Evolutionary conservation across 305 asterid species (phyloP), one percentile per base, ranked within the genome.

Genomic region (Fraxinus sp.): DNA sequence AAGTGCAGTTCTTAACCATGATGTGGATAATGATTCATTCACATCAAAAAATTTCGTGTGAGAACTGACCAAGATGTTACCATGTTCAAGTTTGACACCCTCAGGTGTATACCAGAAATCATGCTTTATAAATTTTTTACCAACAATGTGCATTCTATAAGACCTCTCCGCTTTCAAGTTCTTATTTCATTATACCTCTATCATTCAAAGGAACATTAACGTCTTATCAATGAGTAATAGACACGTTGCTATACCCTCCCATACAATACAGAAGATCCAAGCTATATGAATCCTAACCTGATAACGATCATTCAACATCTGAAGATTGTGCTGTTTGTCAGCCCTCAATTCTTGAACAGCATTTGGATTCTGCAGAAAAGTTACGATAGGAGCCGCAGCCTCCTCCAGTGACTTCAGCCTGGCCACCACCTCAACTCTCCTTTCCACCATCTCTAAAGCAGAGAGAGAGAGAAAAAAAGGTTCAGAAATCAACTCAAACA

Each of bases 241-340:
- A 71, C 14, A 32, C 26, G 2, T 3, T 16, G 13, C 41, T 3
- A 14, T 71, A 2, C 24, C 14, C 71, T 78, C 10, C 18, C 18
- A 26, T 26, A 9, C 36, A 0, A 36, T n/a, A 49, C 44, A 79
- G 37, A 77, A 35, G 7, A 83, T 9, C 73, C 20, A 70, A 10
- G 16, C 28, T 35, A 64, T 24, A 28, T 22, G 39, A 86, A 82
- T 39, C 76, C 83, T 62, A 80, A 97, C 99, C 99, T 97, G 98
- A 86, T 93, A 94, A 0, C 95, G 95, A 30, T 97, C 99, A 18
- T 82, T 89, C 77, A 97, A 98, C 94, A 97, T 89, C 90, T 92
- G 98, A 84, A 97, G 96, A 86, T 93, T 92, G 89, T 93, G 85
- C 90, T 94, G 98, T 81, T 94, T 97, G 83, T 97, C 99, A 82